Conservation (phyloP, 768 basidiomycete genomes). For the Coprinopsis marcescibilis region DNA sequence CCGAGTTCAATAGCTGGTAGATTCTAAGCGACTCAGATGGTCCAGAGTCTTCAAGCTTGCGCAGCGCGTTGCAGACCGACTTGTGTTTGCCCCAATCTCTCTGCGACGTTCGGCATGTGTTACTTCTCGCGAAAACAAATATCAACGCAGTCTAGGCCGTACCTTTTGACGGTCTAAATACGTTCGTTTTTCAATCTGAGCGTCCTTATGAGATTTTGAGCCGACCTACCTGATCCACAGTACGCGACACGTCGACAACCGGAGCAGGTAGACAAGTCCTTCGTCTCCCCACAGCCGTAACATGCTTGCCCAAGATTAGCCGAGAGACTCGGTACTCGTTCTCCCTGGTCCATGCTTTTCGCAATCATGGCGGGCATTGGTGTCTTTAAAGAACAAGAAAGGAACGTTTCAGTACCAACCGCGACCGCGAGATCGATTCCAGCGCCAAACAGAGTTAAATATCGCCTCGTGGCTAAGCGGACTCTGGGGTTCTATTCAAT, state of each 20-base stretch:
- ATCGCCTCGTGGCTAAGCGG: too few species aligned
- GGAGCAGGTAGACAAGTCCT: background rate
- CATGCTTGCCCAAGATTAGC: background rate
- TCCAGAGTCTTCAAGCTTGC: conserved; percentile 16
- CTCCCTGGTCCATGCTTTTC: background rate
- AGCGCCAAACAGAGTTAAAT: too few species aligned
- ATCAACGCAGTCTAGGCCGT: background rate
- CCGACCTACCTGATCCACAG: background rate
- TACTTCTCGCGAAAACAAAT: background rate
- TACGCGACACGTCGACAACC: background rate
- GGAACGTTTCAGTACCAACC: too few species aligned
- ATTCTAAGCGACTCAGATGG: conserved; percentile 11
- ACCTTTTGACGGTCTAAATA: conserved; percentile 28
- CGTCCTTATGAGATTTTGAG: too few species aligned
- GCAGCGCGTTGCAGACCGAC: conserved; percentile 26
- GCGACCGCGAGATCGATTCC: too few species aligned
- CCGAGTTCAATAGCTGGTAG: conserved; percentile 10
- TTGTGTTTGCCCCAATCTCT: conserved; percentile 28
- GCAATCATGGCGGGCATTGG: too few species aligned
- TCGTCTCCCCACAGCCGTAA: background rate
- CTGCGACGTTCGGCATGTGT: conserved; percentile 14
- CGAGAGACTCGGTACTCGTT: background rate
- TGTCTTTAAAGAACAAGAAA: too few species aligned
- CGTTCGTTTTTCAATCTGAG: background rate
- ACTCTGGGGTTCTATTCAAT: too few species aligned